Base-by-base conservation (phyloP, 257 asterid genomes). In the Eustoma russellianum region DNA sequence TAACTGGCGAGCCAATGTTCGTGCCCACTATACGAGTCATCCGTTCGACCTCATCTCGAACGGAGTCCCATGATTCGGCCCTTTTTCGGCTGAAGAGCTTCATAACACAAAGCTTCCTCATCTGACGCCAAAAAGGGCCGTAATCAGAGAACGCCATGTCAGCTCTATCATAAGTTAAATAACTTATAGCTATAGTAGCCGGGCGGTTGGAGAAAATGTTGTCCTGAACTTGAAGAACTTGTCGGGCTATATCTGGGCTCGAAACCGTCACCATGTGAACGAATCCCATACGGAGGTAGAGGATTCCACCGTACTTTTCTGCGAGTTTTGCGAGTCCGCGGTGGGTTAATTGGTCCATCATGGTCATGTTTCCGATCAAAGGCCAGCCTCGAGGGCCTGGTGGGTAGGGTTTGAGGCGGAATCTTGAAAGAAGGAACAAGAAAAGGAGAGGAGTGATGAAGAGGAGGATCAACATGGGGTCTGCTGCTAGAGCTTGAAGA, bases 31-130 rank as follows among this genome's bases (percentile, higher is more conserved):
- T 35, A 43, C 70, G 57, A 3, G 81, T 60, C 86, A 78, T 73
- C 28, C 50, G 66, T 2, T 90, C 93, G 0, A 83, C 96, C 68
- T 83, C 94, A 17, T 78, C 96, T 0, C 96, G 79, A 16, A 90
- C 97, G 0, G 97, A 81, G 71, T 81, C 94, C 97, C 97, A 90
- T 0, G 97, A 86, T 85, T 83, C 94, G 34, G 96, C 91, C 66
- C 97, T 66, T 40, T 71, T 83, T 0, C 96, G 84, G 61, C 97
- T 90, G 56, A 90, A 90, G 13, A 90, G 82, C 68, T 90, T 90
- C 82, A 81, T 79, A 10, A 90, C 96, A 18, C 96, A 83, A 9
- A 90, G 75, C 61, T 90, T 90, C 6, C 97, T 73, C 97, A 90
- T 86, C 60, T 90, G 93, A 41, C 97, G 86, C 97, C 97, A 89